Percentiles rank a stretch among this genome's conserved stretches.
Evolutionary conservation across 2,329 filamentous ascomycete species (phyloP).

Genomic region (Helotiales sp.): DNA sequence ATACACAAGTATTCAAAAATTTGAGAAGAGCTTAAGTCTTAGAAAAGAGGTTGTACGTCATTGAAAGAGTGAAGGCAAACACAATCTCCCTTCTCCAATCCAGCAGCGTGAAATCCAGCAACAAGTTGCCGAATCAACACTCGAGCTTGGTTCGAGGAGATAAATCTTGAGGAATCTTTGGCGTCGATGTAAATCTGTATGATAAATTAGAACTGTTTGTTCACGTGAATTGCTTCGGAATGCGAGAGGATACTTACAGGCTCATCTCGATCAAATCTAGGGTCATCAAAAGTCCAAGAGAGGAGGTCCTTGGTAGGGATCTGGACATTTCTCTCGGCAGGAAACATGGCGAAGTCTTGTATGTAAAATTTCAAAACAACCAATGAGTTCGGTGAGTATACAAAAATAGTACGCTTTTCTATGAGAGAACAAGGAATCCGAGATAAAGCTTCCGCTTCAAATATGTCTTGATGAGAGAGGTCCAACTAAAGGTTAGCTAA

Average conservation of each 20-base stretch:
- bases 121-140: slow-evolving; percentile 36
- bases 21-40: background rate
- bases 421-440: background rate
- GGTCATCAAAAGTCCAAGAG: slow-evolving; percentile 38
- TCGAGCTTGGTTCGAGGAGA: slow-evolving; percentile 38
- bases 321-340: slow-evolving; percentile 19
- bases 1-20: background rate
- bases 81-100: slow-evolving; percentile 39
- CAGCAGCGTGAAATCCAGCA: slow-evolving; percentile 37
- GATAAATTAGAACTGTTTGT: background rate
- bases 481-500: background rate
- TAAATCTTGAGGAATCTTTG: slow-evolving; percentile 31
- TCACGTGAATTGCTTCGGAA: background rate
- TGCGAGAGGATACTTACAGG: slow-evolving; percentile 27
- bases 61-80: slow-evolving; percentile 42
- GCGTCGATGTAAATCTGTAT: slow-evolving; percentile 40
- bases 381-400: background rate
- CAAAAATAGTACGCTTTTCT: background rate
- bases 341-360: slow-evolving; percentile 24
- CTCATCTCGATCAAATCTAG: slow-evolving; percentile 34
- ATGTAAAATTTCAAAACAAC: background rate
- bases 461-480: background rate
- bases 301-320: slow-evolving; percentile 37
- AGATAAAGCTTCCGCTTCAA: background rate
- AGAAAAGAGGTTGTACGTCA: slow-evolving; percentile 33